A percentile compares a stretch with the other conserved stretches of the same genome.
Conservation (phyloP, 441 rosid genomes). For the Brassica balearica region DNA sequence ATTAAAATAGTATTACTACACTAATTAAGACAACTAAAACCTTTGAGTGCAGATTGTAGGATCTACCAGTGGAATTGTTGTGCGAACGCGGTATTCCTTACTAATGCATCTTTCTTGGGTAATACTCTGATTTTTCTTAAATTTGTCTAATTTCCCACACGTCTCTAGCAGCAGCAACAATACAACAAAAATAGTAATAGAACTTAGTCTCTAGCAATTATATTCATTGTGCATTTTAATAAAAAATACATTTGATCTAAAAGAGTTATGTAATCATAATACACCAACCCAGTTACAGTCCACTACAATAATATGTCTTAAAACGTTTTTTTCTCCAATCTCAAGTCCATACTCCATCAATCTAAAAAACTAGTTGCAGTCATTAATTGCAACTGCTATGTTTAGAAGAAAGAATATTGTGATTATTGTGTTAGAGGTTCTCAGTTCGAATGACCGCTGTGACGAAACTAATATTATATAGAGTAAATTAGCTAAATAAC, state of each 20-base stretch:
- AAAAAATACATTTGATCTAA: too few species aligned
- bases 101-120: neutral
- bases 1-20: neutral
- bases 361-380: neutral
- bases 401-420: too few species aligned
- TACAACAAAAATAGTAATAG: too few species aligned
- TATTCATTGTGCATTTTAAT: too few species aligned
- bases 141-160: neutral
- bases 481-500: too few species aligned
- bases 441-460: too few species aligned
- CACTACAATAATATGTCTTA: neutral
- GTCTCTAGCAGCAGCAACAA: too few species aligned
- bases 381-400: too few species aligned
- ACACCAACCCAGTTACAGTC: neutral
- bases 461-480: too few species aligned
- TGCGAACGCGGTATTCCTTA: neutral
- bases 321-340: neutral
- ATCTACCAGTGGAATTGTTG: constrained; percentile 7
- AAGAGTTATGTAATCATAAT: too few species aligned
- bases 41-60: neutral
- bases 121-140: neutral
- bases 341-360: neutral
- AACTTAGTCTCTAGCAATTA: too few species aligned
- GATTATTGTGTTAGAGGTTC: too few species aligned
- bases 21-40: neutral